Conservation (phyloP, 2,329 filamentous ascomycete genomes). For the Penicillium sp. region DNA sequence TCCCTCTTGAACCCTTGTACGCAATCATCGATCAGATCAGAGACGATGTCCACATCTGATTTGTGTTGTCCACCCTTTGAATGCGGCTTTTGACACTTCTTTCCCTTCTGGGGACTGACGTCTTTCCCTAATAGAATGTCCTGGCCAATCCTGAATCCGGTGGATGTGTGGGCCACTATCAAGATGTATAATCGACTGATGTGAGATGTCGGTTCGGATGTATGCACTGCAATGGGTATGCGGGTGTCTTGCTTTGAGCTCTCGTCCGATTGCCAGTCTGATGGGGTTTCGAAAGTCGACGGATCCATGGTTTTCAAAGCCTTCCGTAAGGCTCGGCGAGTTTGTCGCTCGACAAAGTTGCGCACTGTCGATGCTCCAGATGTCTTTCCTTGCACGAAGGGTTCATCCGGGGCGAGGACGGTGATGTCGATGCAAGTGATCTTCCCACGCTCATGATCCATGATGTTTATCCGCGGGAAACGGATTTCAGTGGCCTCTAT, state of each 20-base stretch:
- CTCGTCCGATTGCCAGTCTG: neutral
- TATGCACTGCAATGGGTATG: slow-evolving; percentile 28
- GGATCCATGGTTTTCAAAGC: slow-evolving; percentile 15
- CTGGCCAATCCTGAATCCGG: slow-evolving; percentile 49
- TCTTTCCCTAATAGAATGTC: slow-evolving; percentile 50
- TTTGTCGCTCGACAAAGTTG: slow-evolving; percentile 25
- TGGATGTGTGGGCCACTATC: slow-evolving; percentile 52
- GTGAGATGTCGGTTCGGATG: slow-evolving; percentile 45
- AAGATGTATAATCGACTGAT: slow-evolving; percentile 53
- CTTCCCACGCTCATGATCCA: slow-evolving; percentile 26
- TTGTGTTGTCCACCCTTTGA: neutral
- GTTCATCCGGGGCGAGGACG: slow-evolving; percentile 37
- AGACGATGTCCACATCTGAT: slow-evolving; percentile 22
- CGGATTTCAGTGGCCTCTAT: neutral
- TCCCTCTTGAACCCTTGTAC: slow-evolving; percentile 47
- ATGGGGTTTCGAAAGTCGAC: slow-evolving; percentile 11
- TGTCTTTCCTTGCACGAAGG: neutral
- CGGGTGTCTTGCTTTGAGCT: neutral
- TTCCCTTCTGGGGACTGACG: neutral
- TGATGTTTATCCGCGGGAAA: slow-evolving; percentile 36
- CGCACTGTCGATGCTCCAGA: slow-evolving; percentile 17
- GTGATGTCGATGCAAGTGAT: slow-evolving; percentile 41
- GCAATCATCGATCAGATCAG: slow-evolving; percentile 45
- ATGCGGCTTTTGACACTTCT: neutral
- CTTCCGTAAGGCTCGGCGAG: slow-evolving; percentile 15